phyloP scores from a whole-genome alignment of 225 moss, liverwort and hornwort genomes.

The Pleurozium schreberi region DNA sequence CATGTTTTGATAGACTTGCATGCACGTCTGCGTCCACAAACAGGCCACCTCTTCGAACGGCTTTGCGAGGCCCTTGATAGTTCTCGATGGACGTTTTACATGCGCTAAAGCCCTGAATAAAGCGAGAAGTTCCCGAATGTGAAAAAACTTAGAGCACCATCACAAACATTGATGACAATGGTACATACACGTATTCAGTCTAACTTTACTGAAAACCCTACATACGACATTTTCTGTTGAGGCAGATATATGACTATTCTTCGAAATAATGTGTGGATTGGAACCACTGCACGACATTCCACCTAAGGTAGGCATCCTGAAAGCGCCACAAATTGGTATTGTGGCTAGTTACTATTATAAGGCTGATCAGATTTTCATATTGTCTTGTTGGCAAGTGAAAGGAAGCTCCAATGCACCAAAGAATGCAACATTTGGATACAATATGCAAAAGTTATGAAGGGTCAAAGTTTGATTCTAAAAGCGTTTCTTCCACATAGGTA shows the following conservation, averaged over 20 bases:
- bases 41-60: slow-evolving; percentile 18
- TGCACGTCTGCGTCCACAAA: slow-evolving; percentile 25
- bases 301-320: no score
- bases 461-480: no score
- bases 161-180: background rate
- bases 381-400: no score
- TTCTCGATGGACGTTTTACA: slow-evolving; percentile 32
- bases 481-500: no score
- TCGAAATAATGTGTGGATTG: background rate
- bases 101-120: slow-evolving; percentile 22
- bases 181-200: background rate
- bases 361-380: no score
- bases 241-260: background rate
- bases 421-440: no score
- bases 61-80: slow-evolving; percentile 35
- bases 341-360: no score
- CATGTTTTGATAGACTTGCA: slow-evolving; percentile 13
- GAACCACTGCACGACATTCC: background rate
- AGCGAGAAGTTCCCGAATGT: background rate
- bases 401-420: no score
- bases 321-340: no score
- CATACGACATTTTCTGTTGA: background rate
- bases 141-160: background rate
- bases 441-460: no score
- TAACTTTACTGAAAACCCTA: background rate